Evolutionary conservation across 2,329 filamentous ascomycete genomes (phyloP).

Genomic region (Trichoderma atroviride): DNA sequence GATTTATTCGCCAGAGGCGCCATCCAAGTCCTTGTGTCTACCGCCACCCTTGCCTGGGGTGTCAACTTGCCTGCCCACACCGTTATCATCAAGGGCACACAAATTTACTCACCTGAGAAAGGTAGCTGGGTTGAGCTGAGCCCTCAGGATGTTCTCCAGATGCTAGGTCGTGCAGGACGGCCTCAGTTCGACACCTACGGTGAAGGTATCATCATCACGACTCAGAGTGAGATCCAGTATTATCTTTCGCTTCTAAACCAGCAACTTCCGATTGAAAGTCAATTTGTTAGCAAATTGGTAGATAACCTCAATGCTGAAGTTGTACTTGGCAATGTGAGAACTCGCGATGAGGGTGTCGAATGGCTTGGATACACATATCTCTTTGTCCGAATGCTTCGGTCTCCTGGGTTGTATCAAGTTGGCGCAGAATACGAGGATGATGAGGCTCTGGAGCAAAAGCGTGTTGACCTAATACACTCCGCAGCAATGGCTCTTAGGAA

Average conservation of each 20-base stretch:
- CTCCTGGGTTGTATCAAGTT: conserved; percentile 91
- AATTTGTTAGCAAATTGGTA: conserved; percentile 87
- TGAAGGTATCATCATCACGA: conserved; percentile 98
- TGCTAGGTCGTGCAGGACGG: conserved; percentile 95
- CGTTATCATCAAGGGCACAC: conserved; percentile 98
- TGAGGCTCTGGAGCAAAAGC: conserved; percentile 87
- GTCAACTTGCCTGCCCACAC: conserved; percentile 97
- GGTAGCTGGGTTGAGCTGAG: conserved; percentile 98
- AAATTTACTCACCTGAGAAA: conserved; percentile 97
- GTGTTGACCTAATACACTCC: conserved; percentile 95
- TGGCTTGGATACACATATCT: conserved; percentile 99
- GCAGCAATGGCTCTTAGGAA: conserved; percentile 86
- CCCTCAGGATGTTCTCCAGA: conserved; percentile 95
- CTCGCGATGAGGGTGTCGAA: conserved; percentile 93
- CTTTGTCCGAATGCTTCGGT: conserved; percentile 95
- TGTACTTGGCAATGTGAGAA: conserved; percentile 90
- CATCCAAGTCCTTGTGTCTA: conserved; percentile 94
- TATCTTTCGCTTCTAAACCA: conserved; percentile 96
- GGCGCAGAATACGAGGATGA: conserved; percentile 95
- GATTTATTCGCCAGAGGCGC: conserved; percentile 90
- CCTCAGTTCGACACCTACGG: conserved; percentile 98
- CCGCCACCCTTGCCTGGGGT: conserved; percentile 97
- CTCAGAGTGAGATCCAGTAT: conserved; percentile 92
- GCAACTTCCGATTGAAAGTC: conserved; percentile 95
- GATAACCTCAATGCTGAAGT: conserved; percentile 97